Base-by-base conservation (phyloP, 495 filamentous ascomycete genomes). In the Penicillium dipodomyicola region DNA sequence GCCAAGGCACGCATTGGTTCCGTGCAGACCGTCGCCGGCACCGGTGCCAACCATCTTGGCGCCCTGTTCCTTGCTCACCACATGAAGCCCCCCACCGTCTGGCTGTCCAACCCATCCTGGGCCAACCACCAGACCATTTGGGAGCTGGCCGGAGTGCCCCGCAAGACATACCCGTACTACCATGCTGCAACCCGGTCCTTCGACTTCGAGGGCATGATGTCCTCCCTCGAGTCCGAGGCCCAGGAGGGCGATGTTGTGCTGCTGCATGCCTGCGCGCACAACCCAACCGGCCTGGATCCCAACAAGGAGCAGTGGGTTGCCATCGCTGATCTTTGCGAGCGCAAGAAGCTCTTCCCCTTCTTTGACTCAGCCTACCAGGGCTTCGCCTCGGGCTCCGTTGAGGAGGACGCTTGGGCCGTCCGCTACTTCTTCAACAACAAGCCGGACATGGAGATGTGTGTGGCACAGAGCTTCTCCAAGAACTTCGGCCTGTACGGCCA, bases 41-140 rank as follows among this genome's bases (percentile, higher is more conserved):
- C 92, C 37, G 92, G 92, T 56, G 90, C 92, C 39, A 86, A 95
- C 51, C 92, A 96, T 63, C 75, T 96, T 6, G 92, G 92, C 52
- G 90, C 87, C 55, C 80, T 91, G 56, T 96, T 97, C 80, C 85
- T 97, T 51, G 78, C 86, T 49, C 61, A 67, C 42, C 73, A 76
- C 63, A 72, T 76, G 70, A 77, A 76, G 55, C 76, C 75, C 19
- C 67, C 67, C 49, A 68, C 59, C 40, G 77, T 80, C 49, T 78
- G 74, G 75, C 65, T 80, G 50, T 80, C 77, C 39, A 70, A 74
- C 58, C 77, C 77, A 1, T 79, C 78, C 1, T 80, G 78, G 78
- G 67, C 75, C 33, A 80, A 80, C 65, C 78, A 80, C 58, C 62
- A 75, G 60, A 75, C 72, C 1, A 75, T 80, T 48, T 80, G 73